Percentiles rank a stretch among this genome's conserved stretches.
These are phyloP conservation scores for Thelephora terrestris DNA, from an alignment of 1,284 basidiomycete species.

Conservation along the genomic window DNA sequence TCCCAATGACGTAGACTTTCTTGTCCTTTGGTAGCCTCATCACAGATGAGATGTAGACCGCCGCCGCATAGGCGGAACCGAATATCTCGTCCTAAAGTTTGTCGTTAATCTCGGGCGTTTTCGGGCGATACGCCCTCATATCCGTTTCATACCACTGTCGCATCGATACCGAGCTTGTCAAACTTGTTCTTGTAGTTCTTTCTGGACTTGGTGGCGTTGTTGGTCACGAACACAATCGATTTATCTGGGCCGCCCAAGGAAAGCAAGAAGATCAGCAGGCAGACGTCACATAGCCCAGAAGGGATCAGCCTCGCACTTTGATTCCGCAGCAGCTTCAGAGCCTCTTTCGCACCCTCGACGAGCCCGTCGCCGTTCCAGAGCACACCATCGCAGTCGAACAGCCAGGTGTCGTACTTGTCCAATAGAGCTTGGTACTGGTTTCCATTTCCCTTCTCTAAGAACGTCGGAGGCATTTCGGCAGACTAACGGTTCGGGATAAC, in stretches of 20 bases:
- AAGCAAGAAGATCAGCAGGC: conserved; percentile 1
- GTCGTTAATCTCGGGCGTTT: background rate
- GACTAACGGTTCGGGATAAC: too few species aligned
- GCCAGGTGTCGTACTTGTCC: conserved; percentile 82
- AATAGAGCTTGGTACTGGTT: conserved; percentile 51
- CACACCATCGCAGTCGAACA: conserved; percentile 97
- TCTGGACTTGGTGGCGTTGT: conserved; percentile 95
- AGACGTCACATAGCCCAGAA: background rate
- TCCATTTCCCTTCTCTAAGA: conserved; percentile 25
- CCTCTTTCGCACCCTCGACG: conserved; percentile 69
- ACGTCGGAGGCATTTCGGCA: background rate
- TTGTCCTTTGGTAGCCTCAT: conserved; percentile 85
- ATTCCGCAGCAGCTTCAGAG: conserved; percentile 56
- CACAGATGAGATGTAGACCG: conserved; percentile 86
- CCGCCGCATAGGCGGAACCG: conserved; percentile 90
- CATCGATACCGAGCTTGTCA: conserved; percentile 80
- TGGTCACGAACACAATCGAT: conserved; percentile 89
- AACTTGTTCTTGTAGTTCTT: conserved; percentile 86
- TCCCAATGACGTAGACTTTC: conserved; percentile 94
- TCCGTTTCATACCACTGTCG: conserved; percentile 54
- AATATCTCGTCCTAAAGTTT: conserved; percentile 79
- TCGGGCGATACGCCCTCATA: background rate
- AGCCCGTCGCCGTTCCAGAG: conserved; percentile 83
- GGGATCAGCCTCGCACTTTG: conserved; percentile 37
- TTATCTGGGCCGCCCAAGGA: conserved; percentile 46